Conservation (phyloP, 345 rosid genomes). For the Limnanthes douglasii region DNA sequence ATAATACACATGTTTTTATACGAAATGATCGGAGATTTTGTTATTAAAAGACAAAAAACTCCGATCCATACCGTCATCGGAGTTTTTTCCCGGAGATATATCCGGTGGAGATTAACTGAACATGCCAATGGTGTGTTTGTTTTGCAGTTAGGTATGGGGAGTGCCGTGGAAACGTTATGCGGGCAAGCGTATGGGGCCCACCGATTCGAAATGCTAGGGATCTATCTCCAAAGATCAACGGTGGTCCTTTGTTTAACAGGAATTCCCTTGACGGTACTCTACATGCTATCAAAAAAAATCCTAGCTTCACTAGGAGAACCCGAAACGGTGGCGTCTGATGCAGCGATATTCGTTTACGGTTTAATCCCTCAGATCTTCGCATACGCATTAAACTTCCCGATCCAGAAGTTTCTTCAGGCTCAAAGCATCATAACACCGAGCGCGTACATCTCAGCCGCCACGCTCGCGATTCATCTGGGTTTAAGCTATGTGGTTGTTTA, state of each 20-base stretch:
- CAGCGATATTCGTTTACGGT: conserved; percentile 46
- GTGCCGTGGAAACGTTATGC: conserved; percentile 91
- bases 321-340: conserved; percentile 32
- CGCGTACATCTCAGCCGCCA: conserved; percentile 50
- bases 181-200: conserved; percentile 77
- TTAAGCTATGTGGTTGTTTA: conserved; percentile 38
- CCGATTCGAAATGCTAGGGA: conserved; percentile 47
- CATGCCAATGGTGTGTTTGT: background rate
- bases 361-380: conserved; percentile 73
- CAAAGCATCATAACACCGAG: conserved; percentile 54
- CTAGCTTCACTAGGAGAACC: conserved; percentile 48
- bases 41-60: background rate
- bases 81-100: background rate
- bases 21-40: background rate
- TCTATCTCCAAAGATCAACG: conserved; percentile 71
- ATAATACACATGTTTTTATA: background rate
- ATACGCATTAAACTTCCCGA: conserved; percentile 55
- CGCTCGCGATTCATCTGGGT: conserved; percentile 26
- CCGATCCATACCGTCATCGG: too few relatives aligned
- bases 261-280: conserved; percentile 31
- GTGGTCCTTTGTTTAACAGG: conserved; percentile 46
- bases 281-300: conserved; percentile 42
- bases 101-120: background rate
- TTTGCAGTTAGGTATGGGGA: conserved; percentile 67
- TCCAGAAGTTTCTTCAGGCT: conserved; percentile 55